Evolutionary conservation across 2,329 filamentous ascomycete species (phyloP).

Genomic region (Tricladium varicosporioides): DNA sequence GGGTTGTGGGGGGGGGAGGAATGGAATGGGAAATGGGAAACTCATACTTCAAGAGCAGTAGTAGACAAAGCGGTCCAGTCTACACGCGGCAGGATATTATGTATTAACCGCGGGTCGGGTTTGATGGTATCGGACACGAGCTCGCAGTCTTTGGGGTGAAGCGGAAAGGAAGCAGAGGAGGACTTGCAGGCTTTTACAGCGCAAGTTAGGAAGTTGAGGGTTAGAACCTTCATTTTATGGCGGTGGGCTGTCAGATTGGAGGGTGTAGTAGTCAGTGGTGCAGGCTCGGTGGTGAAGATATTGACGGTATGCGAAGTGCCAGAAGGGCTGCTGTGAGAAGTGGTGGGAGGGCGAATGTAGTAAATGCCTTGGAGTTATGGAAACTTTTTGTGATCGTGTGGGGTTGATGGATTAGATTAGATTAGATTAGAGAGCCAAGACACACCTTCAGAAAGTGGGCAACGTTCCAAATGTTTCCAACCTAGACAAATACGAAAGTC

Average conservation of each 20-base stretch:
- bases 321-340: not conserved
- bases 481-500: no score
- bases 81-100: conserved; percentile 81
- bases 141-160: conserved; percentile 90
- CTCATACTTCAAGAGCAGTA: conserved; percentile 71
- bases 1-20: not conserved
- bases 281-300: not conserved
- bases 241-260: not conserved
- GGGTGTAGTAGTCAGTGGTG: not conserved
- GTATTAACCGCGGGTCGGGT: conserved; percentile 75
- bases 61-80: conserved; percentile 82
- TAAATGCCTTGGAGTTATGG: not conserved
- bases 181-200: conserved; percentile 93
- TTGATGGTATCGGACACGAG: conserved; percentile 82
- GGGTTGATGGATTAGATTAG: conserved; percentile 10
- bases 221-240: conserved; percentile 81
- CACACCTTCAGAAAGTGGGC: no score
- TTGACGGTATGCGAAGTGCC: not conserved
- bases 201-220: conserved; percentile 94
- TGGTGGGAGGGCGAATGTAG: conserved; percentile 1
- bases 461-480: no score
- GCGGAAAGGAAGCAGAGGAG: conserved; percentile 74
- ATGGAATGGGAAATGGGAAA: not conserved
- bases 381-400: conserved; percentile 11
- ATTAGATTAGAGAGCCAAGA: conserved; percentile 19